Evolutionary conservation across 2,329 filamentous ascomycete genomes (phyloP), one percentile per base, ranked within the genome.

Genomic region (Colletotrichum scovillei): DNA sequence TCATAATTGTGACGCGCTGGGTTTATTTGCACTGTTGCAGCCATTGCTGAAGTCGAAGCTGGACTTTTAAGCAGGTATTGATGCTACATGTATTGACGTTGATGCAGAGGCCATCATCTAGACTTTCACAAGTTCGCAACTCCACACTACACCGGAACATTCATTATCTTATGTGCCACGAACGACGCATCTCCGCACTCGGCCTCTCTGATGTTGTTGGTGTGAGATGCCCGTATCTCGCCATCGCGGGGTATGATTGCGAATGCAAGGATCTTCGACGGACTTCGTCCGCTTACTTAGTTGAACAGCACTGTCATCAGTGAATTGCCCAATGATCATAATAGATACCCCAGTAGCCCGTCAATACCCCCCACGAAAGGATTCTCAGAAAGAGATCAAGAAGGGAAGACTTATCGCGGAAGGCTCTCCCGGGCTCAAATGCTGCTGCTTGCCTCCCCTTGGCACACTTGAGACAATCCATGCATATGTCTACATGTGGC

Each of bases 231-330:
- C 55, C 55, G 30, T 24, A 60, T 70, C 67, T 70, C 67, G 67
- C 52, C 62, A 70, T 70, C 53, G 67, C 55, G 67, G 67, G 55
- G 67, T 59, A 14, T 42, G 30, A 70, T 70, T 52, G 62, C 67
- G 67, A 70, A 59, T 66, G 16, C 53, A 24, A 42, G 22, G 60
- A 42, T 59, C 49, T 5, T 59, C 42, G 53, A 66, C 67, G 62
- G 62, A 66, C 42, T 42, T 53, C 67, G 67, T 28, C 67, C 67
- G 67, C 55, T 66, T 12, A 38, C n/a, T 24, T 16, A 11, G 30
- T 8, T 11, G 30, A 11, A 19, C 24, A 57, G 32, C 35, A n/a
- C 32, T 3, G 16, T n/a, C 19, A n/a, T 46, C 42, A n/a, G 42
- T 7, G 42, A n/a, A n/a, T 7, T 19, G 38, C 16, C 16, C 30